Conservation (phyloP, 441 rosid genomes). For the Hura crepitans region DNA sequence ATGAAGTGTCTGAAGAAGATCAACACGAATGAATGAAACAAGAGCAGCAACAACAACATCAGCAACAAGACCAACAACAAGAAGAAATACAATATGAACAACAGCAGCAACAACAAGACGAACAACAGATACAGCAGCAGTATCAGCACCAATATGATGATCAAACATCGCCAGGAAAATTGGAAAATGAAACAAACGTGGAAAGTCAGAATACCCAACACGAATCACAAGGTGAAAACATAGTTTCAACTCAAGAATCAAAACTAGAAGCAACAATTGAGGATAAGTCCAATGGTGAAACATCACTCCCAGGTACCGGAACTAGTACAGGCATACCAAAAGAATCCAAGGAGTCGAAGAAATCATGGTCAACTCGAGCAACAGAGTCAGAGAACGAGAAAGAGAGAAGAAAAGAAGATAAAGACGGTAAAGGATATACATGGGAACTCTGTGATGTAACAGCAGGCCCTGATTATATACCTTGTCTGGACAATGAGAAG, state of each 20-base stretch:
- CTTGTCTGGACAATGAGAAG: constrained; percentile 83
- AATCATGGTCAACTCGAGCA: constrained; percentile 75
- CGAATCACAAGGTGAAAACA: constrained; percentile 8
- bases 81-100: constrained; percentile 13
- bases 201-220: constrained; percentile 8
- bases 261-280: constrained; percentile 20
- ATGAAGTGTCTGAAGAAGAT: constrained; percentile 33
- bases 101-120: constrained; percentile 23
- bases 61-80: background rate
- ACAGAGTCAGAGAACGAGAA: constrained; percentile 77
- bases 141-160: constrained; percentile 17
- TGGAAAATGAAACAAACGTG: background rate
- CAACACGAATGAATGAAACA: constrained; percentile 26
- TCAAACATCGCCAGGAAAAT: background rate
- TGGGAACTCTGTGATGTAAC: constrained; percentile 79
- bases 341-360: constrained; percentile 65
- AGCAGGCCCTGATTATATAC: constrained; percentile 81
- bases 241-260: background rate
- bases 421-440: constrained; percentile 36
- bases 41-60: constrained; percentile 26
- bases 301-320: constrained; percentile 28
- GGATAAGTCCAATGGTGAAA: constrained; percentile 21
- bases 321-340: constrained; percentile 54
- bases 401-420: constrained; percentile 51
- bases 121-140: constrained; percentile 8